Evolutionary conservation across 495 filamentous ascomycete genomes (phyloP).

Genomic region (Aspergillus cavernicola): DNA sequence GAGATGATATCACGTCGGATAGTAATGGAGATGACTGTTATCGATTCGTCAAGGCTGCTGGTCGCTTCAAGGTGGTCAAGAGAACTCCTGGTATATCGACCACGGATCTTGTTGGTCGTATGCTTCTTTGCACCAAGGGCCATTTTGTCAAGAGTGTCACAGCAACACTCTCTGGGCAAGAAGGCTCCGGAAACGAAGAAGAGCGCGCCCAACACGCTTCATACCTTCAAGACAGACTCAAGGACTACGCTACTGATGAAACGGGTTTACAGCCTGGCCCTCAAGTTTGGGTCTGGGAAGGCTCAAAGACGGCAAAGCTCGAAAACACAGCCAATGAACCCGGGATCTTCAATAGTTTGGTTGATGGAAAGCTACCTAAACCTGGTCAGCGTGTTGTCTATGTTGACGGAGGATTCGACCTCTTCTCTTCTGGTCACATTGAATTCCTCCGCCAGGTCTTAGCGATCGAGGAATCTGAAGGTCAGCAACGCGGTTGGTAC

Average conservation of each 20-base stretch:
- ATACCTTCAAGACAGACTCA: slow-evolving; percentile 66
- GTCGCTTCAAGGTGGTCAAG: slow-evolving; percentile 89
- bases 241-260: slow-evolving; percentile 82
- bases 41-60: slow-evolving; percentile 87
- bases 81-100: slow-evolving; percentile 96
- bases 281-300: slow-evolving; percentile 77
- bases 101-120: slow-evolving; percentile 93
- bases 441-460: slow-evolving; percentile 81
- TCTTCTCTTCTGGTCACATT: slow-evolving; percentile 96
- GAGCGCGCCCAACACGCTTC: slow-evolving; percentile 59
- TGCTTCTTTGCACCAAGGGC: slow-evolving; percentile 86
- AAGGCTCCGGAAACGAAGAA: slow-evolving; percentile 63
- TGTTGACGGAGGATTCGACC: slow-evolving; percentile 93
- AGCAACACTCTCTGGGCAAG: slow-evolving; percentile 61
- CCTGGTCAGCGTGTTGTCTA: slow-evolving; percentile 85
- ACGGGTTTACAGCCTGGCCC: slow-evolving; percentile 65
- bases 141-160: slow-evolving; percentile 82
- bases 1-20: slow-evolving; percentile 84
- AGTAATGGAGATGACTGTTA: slow-evolving; percentile 91
- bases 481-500: slow-evolving; percentile 67
- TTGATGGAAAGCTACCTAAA: slow-evolving; percentile 61
- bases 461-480: slow-evolving; percentile 64
- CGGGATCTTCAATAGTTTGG: slow-evolving; percentile 58
- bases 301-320: slow-evolving; percentile 50
- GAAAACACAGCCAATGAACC: slow-evolving; percentile 46